Evolutionary conservation across 2,329 filamentous ascomycete species (phyloP), one percentile per base, ranked within the genome.

Genomic region (Macrophomina pseudophaseolina): DNA sequence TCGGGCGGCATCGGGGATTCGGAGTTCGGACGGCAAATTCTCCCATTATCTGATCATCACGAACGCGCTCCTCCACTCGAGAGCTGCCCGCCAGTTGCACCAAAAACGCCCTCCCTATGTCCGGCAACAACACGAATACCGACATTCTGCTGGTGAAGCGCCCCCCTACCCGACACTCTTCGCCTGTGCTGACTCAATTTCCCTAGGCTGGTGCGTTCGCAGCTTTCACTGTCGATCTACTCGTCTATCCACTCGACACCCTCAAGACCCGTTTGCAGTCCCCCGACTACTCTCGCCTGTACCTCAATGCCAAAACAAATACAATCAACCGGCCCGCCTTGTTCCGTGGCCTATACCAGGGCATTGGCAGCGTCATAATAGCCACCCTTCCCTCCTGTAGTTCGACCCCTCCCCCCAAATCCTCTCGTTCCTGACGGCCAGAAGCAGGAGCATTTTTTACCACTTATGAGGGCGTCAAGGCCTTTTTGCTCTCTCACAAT

Each of bases 211-310:
- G 93, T 66, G 93, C 92, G 64, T 85, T 91, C 64, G 93, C 93
- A 69, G 94, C 93, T 32, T 93, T 97, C 75, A 90, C 90, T 1
- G 91, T 97, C 66, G 93, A 97, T 77, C 82, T 96, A 58, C 83
- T 97, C 16, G 87, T 97, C 42, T 97, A 95, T 73, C 94, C 93
- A 0, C 83, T 97, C 16, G 94, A 97, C 76, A 97, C 93, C 0
- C 83, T 97, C 73, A 97, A 97, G 76, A 97, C 93, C 7, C 87
- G 93, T 9, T 85, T 92, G 56, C 93, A 97, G 76, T 93, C 90
- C 64, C 89, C 88, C 12, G 87, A 93, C 72, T 95, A 93, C 79
- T 81, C 87, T 44, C 85, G 85, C 59, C 83, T 89, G 0, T 94
- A 89, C 75, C 84, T 82, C 68, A 80, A 89, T 79, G 83, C 83